phyloP scores from a whole-genome alignment of 106 monocot species.

The Apostasia shenzhenica region DNA sequence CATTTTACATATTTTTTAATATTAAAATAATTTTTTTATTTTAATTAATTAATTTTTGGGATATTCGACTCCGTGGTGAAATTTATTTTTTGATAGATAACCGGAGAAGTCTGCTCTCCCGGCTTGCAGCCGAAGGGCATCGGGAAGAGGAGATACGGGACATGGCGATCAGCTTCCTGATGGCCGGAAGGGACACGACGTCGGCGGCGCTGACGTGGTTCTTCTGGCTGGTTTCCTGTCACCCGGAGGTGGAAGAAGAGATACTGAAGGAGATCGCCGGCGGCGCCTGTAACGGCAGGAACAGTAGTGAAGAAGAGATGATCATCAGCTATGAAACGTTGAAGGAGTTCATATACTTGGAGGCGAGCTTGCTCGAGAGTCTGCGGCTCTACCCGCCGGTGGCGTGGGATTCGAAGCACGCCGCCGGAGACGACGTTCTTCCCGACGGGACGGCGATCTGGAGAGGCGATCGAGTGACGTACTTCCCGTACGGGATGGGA shows the following conservation, averaged over 20 bases:
- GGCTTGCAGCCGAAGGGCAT: constrained; percentile 18
- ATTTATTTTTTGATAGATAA: no score
- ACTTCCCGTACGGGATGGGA: constrained; percentile 80
- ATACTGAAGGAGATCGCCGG: constrained; percentile 16
- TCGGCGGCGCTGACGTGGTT: constrained; percentile 67
- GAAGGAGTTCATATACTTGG: constrained; percentile 39
- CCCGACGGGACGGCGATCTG: constrained; percentile 48
- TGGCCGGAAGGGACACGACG: constrained; percentile 70
- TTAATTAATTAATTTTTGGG: no score
- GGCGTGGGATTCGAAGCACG: constrained; percentile 68
- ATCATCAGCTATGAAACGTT: constrained; percentile 16
- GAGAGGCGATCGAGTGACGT: constrained; percentile 56
- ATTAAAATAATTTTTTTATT: no score
- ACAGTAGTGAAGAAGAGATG: not conserved
- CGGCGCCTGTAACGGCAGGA: no score
- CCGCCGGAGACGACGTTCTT: constrained; percentile 29
- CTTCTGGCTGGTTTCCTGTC: constrained; percentile 45
- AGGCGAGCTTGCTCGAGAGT: constrained; percentile 54
- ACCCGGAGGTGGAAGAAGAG: constrained; percentile 24
- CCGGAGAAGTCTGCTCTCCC: constrained; percentile 20
- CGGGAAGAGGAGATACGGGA: constrained; percentile 38
- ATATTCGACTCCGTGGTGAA: no score
- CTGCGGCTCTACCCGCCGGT: constrained; percentile 82
- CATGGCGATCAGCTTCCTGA: constrained; percentile 67
- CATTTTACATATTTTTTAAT: no score